Evolutionary conservation across 1,139 yeast species (phyloP), one percentile per base, ranked within the genome.

Genomic region (Hemisphaericaspora subhashii): DNA sequence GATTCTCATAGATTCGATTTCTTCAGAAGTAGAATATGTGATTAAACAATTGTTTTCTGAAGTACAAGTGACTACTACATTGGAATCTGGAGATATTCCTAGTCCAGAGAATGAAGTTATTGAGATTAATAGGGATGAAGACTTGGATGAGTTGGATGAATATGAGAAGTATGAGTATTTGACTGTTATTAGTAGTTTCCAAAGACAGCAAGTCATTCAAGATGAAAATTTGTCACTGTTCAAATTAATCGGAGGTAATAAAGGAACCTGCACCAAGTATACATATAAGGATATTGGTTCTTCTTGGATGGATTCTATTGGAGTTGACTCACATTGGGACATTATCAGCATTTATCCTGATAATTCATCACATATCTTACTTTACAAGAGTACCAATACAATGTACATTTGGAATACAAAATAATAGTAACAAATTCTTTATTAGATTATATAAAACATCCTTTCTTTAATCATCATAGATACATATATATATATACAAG

Each of bases 21-120:
- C 33, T 1, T 38, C 41, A 6, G 40, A 37, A 29, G 31, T 45
- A 18, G 36, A 45, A 28, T 39, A 26, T 27, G 37, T 45, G 9
- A 31, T 45, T 18, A 34, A 37, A 15, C 37, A 30, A 8, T 14
- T 43, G 14, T 43, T 42, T 26, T 5, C 22, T 14, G 30, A 37
- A 9, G 45, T 36, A 15, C 26, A 22, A 10, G 35, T 33, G 21
- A 38, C 16, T 3, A 31, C 16, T 3, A 31, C 36, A 8, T 17
- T 29, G n/a, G 21, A 3, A 3, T 12, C 28, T 9, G 25, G 18
- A 6, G 5, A 4, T 13, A 18, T 10, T 8, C 26, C 5, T 4
- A 7, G 9, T 9, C 2, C 22, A 35, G 11, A 12, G 12, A n/a
- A 10, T 8, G 18, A 23, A n/a, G 3, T 13, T 8, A 15, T 23